These are phyloP conservation scores for Taphrina confusa DNA, from an alignment of 1,139 yeast species.

Conservation along the genomic window DNA sequence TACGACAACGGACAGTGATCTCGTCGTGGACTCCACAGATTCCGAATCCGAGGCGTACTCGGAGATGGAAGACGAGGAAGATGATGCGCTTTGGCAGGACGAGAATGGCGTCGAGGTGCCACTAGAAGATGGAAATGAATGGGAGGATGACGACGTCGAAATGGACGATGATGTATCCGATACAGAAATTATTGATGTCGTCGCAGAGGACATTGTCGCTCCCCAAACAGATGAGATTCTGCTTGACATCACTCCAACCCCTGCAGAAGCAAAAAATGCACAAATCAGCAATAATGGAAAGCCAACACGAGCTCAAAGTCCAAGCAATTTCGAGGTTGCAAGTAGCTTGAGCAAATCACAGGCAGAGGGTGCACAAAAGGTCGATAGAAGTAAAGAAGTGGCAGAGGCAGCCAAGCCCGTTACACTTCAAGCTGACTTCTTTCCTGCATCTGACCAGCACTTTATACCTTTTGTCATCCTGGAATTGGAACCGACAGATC, in stretches of 20 bases:
- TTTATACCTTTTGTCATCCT: constrained; percentile 3
- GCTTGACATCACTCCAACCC: not conserved
- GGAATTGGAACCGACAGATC: constrained; percentile 20
- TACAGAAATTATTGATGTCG: constrained; percentile 20
- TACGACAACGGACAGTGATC: constrained; percentile 6
- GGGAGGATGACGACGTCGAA: constrained; percentile 15
- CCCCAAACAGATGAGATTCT: constrained; percentile 14
- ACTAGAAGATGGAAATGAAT: constrained; percentile 31
- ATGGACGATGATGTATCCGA: constrained; percentile 30
- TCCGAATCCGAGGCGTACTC: constrained; percentile 33
- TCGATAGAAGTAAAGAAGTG: constrained; percentile 5
- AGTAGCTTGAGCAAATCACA: not conserved
- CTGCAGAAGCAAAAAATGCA: not conserved
- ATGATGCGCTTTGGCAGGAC: constrained; percentile 23
- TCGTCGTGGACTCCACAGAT: constrained; percentile 17
- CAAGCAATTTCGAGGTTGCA: no score
- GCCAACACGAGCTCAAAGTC: not conserved
- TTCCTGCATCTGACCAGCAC: constrained; percentile 1
- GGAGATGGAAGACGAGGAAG: constrained; percentile 37
- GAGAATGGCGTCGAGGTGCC: constrained; percentile 10
- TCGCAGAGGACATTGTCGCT: constrained; percentile 11
- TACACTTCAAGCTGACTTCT: not conserved
- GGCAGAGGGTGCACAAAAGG: not conserved
- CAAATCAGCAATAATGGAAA: not conserved
- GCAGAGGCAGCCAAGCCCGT: constrained; percentile 14